Percentiles rank a stretch among this genome's conserved stretches.
Evolutionary conservation across 2,329 filamentous ascomycete species (phyloP).

Genomic region (Hypoxylon sp.): DNA sequence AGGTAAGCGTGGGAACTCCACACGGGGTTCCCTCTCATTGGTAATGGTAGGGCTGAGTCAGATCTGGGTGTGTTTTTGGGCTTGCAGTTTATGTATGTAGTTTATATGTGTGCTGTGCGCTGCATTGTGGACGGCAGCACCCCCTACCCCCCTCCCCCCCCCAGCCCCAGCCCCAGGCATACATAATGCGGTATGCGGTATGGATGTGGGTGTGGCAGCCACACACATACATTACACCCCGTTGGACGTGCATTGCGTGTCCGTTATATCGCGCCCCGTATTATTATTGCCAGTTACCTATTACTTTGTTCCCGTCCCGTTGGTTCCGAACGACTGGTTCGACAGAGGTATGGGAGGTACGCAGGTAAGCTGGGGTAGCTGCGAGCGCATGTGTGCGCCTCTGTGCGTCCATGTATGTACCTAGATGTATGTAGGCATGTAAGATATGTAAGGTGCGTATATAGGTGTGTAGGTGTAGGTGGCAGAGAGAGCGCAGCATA

Average conservation of each 20-base stretch:
- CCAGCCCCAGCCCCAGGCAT: too few relatives aligned
- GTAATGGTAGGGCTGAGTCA: slow-evolving; percentile 45
- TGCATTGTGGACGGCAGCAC: neutral
- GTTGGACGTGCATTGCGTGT: neutral
- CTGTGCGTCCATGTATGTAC: neutral
- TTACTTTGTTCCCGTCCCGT: slow-evolving; percentile 29
- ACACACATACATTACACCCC: neutral
- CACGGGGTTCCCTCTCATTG: slow-evolving; percentile 35
- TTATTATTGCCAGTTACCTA: slow-evolving; percentile 12
- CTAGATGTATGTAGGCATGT: neutral
- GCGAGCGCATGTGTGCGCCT: neutral
- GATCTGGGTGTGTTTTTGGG: slow-evolving; percentile 20
- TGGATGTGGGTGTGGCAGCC: slow-evolving; percentile 7
- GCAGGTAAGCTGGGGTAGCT: neutral
- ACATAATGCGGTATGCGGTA: neutral
- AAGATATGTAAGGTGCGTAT: neutral
- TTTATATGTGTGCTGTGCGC: neutral
- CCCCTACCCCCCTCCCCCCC: too few relatives aligned
- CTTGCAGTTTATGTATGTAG: neutral
- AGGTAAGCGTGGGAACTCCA: slow-evolving; percentile 13
- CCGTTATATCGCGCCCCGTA: slow-evolving; percentile 8
- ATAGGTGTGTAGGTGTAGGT: neutral
- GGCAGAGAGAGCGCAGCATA: neutral
- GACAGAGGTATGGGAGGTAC: slow-evolving; percentile 1
- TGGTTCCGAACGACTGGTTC: slow-evolving; percentile 37